phyloP scores from a whole-genome alignment of 345 rosid genomes.

The Gossypium ekmanianum region DNA sequence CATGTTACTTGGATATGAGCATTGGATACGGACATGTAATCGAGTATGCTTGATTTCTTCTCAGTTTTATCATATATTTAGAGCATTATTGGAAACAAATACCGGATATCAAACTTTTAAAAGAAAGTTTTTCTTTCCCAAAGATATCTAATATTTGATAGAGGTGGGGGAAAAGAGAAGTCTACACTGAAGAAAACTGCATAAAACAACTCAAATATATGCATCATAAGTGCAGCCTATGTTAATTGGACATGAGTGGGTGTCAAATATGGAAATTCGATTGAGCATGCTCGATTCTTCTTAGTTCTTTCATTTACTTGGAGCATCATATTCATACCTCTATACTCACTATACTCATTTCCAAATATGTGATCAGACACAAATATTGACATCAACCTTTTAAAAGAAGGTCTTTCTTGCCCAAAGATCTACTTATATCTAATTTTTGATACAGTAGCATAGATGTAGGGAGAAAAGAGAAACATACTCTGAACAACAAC shows the following conservation, averaged over 20 bases:
- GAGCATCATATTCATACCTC: background rate
- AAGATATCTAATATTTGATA: no score
- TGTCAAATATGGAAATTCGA: background rate
- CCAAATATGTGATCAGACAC: background rate
- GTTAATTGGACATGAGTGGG: background rate
- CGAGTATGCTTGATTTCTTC: background rate
- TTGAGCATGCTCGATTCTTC: background rate
- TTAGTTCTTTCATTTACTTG: background rate
- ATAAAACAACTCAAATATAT: background rate
- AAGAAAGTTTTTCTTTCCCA: no score
- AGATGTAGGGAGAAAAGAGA: constrained; percentile 21
- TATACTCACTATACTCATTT: background rate
- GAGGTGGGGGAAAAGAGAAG: no score
- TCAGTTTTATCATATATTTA: background rate
- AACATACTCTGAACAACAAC: constrained; percentile 29
- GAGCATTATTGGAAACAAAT: background rate
- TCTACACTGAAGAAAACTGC: no score
- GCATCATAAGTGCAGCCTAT: background rate
- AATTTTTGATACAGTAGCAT: constrained; percentile 8
- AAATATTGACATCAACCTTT: background rate
- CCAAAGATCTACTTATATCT: background rate
- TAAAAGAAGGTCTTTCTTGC: background rate
- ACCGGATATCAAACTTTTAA: no score
- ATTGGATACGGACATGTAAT: background rate
- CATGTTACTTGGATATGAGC: background rate